Percentiles rank a stretch among this genome's conserved stretches.
Evolutionary conservation across 2,329 filamentous ascomycete species (phyloP).

Genomic region (Aspergillus fischeri): DNA sequence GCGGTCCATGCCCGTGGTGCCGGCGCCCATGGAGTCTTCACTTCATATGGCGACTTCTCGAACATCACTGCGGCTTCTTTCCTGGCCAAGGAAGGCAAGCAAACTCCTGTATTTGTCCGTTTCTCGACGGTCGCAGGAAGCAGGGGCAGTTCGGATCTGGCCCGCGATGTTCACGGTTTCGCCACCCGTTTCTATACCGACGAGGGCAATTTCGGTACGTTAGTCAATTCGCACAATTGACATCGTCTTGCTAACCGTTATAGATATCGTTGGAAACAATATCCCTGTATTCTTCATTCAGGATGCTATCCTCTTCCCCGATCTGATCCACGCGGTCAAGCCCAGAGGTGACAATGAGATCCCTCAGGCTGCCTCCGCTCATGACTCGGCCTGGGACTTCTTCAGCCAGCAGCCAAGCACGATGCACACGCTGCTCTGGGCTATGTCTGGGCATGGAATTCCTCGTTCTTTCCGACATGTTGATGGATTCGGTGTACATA

Average conservation of each 20-base stretch:
- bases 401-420: constrained; percentile 39
- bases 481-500: constrained; percentile 39
- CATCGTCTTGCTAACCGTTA: constrained; percentile 5
- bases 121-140: constrained; percentile 71
- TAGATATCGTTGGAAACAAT: constrained; percentile 37
- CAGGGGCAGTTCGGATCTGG: constrained; percentile 65
- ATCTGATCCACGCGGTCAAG: constrained; percentile 42
- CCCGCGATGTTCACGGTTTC: constrained; percentile 69
- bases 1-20: constrained; percentile 68
- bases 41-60: constrained; percentile 61
- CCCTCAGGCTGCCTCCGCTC: constrained; percentile 47
- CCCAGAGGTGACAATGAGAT: constrained; percentile 39
- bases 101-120: constrained; percentile 63
- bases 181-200: constrained; percentile 67
- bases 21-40: constrained; percentile 66
- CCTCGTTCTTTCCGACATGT: constrained; percentile 38
- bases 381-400: constrained; percentile 52
- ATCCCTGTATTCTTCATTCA: constrained; percentile 44
- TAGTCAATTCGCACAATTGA: not conserved
- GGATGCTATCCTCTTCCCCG: constrained; percentile 40
- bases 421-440: constrained; percentile 47
- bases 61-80: constrained; percentile 68
- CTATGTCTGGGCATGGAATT: constrained; percentile 40
- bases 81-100: constrained; percentile 53
- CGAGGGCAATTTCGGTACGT: constrained; percentile 60